Evolutionary conservation across 768 basidiomycete genomes (phyloP).

Genomic region (Leccinum subgranulosum): DNA sequence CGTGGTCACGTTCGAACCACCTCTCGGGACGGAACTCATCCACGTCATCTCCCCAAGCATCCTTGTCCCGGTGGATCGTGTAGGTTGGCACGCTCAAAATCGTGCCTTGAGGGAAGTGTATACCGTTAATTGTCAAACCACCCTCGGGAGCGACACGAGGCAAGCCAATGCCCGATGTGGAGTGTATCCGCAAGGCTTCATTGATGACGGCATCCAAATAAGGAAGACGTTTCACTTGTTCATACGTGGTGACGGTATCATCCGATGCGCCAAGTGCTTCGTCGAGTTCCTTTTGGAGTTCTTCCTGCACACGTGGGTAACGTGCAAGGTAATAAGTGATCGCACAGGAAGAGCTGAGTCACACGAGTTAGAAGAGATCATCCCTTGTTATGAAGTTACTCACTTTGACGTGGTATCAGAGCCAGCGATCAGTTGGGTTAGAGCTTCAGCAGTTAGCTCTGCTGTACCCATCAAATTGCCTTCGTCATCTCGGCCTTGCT

Average conservation of each 20-base stretch:
- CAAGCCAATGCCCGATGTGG: conserved; percentile 80
- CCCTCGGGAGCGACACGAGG: conserved; percentile 75
- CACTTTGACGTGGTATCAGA: conserved; percentile 94
- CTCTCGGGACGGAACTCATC: conserved; percentile 78
- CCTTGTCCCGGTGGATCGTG: conserved; percentile 71
- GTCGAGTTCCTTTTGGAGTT: conserved; percentile 75
- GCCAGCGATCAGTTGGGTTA: conserved; percentile 84
- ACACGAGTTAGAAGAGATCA: background rate
- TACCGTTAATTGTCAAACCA: conserved; percentile 54
- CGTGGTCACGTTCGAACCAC: conserved; percentile 73
- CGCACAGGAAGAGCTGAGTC: conserved; percentile 76
- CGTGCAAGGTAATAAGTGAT: conserved; percentile 81
- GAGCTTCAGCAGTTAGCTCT: conserved; percentile 86
- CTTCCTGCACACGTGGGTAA: conserved; percentile 60
- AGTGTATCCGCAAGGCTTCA: conserved; percentile 82
- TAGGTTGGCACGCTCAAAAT: conserved; percentile 79
- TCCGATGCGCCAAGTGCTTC: conserved; percentile 54
- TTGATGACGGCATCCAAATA: conserved; percentile 88
- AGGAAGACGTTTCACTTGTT: conserved; percentile 68
- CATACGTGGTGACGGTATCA: conserved; percentile 57
- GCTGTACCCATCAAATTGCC: conserved; percentile 78
- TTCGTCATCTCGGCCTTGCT: conserved; percentile 69
- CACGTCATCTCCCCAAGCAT: conserved; percentile 76
- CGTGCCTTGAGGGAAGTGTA: conserved; percentile 70
- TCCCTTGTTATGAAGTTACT: conserved; percentile 17